Evolutionary conservation across 75 land plant species (phyloP), one percentile per base, ranked within the genome.

Genomic region (Chamaecyparis obtusa): DNA sequence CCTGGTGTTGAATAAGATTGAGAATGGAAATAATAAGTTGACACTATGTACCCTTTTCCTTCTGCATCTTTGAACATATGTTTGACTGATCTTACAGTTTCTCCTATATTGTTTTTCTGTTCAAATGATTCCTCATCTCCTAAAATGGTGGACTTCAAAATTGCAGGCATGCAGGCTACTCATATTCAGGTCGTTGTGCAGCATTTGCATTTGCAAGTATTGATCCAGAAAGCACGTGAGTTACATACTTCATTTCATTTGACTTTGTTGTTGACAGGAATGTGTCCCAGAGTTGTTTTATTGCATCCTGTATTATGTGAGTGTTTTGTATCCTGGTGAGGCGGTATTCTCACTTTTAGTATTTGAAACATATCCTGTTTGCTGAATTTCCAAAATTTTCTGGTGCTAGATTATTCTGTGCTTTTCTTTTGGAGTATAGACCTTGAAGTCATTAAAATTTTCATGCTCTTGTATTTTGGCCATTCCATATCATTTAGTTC

Each of bases 171-270:
- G 99, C 99, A 71, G 99, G 99, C 76, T 98, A 98, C 84, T 95
- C 99, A 11, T 98, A 98, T 87, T 98, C 99, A 27, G 99, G 99
- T 21, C 95, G 96, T 24, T 94, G 97, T 89, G 99, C 99, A 84
- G 99, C 99, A 6, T 96, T 88, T 93, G 99, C 99, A 60, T 98
- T 96, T 91, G 99, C 92, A 32, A 98, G 94, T 87, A 98, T 98
- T 81, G 99, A 98, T 85, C 99, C 99, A 32, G 82, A 90, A 67
- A 91, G 69, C 74, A 90, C 96, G 98, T 97, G 83, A 55, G 95
- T 60, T 88, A 57, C 57, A 85, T 2, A 27, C 16, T 46, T n/a
- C n/a, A 13, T 51, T 81, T 80, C 13, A 27, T 56, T 86, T 6
- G 49, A 86, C 10, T 30, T 71, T 86, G n/a, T 67, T 21, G 10